phyloP scores from a whole-genome alignment of 2,329 filamentous ascomycete genomes.

The Phialophora verrucosa region DNA sequence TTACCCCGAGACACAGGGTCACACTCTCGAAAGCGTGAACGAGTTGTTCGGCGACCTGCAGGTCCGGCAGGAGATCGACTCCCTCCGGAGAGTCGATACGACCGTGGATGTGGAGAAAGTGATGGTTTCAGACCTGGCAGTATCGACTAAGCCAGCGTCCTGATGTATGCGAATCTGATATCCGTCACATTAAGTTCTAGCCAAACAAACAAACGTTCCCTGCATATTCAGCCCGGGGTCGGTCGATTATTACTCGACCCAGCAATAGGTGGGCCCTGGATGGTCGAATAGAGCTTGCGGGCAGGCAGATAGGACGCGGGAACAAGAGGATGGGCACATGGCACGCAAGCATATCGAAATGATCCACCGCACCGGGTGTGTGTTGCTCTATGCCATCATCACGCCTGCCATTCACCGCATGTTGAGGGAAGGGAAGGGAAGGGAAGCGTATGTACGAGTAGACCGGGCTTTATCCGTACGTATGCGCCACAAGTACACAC shows the following conservation, averaged over 20 bases:
- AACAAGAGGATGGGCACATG: not conserved
- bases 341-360: not conserved
- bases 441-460: not conserved
- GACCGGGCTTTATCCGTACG: not conserved
- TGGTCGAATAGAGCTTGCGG: not conserved
- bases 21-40: conserved; percentile 44
- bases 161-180: not conserved
- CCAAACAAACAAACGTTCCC: not conserved
- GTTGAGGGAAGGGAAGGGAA: not conserved
- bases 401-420: not conserved
- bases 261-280: not conserved
- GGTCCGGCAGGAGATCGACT: not conserved
- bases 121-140: not conserved
- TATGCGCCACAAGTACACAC: not conserved
- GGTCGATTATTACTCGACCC: not conserved
- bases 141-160: not conserved
- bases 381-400: not conserved
- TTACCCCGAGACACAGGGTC: conserved; percentile 44
- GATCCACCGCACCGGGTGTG: not conserved
- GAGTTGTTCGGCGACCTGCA: conserved; percentile 40
- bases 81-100: not conserved
- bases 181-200: not conserved
- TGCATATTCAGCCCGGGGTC: not conserved
- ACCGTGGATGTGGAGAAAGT: not conserved
- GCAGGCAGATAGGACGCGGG: too few relatives aligned